phyloP scores from a whole-genome alignment of 805 yeast species.

The Lachancea lanzarotensis region DNA sequence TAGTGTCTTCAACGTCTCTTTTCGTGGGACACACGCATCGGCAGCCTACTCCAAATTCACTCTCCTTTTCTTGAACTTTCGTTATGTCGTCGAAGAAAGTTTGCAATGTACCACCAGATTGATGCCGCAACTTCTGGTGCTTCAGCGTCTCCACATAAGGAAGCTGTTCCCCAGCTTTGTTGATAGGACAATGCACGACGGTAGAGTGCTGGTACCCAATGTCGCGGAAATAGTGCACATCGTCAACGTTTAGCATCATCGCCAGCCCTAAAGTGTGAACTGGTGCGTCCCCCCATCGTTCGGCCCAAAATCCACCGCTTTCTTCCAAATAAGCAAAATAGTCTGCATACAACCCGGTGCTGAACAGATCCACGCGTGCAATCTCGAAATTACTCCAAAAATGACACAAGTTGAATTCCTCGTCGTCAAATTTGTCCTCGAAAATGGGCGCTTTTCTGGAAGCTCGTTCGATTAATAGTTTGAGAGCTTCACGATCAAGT shows the following conservation, averaged over 20 bases:
- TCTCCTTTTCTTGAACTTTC: constrained; percentile 10
- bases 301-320: constrained; percentile 78
- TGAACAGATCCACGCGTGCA: constrained; percentile 72
- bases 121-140: constrained; percentile 15
- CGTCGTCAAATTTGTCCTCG: constrained; percentile 57
- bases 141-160: constrained; percentile 35
- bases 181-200: constrained; percentile 76
- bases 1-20: constrained; percentile 51
- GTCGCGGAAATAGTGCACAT: constrained; percentile 87
- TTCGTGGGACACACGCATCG: constrained; percentile 74
- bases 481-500: constrained; percentile 29
- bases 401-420: constrained; percentile 73
- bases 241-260: constrained; percentile 57
- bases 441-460: constrained; percentile 24
- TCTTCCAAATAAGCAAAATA: constrained; percentile 65
- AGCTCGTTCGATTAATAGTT: constrained; percentile 36
- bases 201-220: constrained; percentile 84
- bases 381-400: constrained; percentile 94
- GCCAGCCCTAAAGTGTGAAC: constrained; percentile 85
- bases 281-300: constrained; percentile 98
- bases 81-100: not conserved
- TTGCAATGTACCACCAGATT: too few relatives aligned
- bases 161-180: constrained; percentile 41
- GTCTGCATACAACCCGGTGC: constrained; percentile 53
- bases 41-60: constrained; percentile 64